Evolutionary conservation across 106 monocot genomes (phyloP).

Genomic region (Apostasia ramifera): DNA sequence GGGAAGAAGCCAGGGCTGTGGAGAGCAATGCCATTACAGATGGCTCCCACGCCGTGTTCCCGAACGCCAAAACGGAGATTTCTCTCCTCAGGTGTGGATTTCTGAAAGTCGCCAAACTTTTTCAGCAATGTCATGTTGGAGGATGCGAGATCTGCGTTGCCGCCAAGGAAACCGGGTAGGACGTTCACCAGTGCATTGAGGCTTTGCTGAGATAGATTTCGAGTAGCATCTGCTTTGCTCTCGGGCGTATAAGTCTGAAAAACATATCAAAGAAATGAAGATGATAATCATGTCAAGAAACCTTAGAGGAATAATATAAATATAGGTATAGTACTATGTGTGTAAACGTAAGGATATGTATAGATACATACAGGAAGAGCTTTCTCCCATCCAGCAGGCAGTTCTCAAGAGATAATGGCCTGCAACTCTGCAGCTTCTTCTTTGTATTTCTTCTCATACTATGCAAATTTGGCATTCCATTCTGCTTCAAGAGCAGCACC

Average conservation of each 20-base stretch:
- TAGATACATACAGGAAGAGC: slow-evolving; percentile 13
- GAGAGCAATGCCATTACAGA: slow-evolving; percentile 76
- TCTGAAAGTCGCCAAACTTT: slow-evolving; percentile 76
- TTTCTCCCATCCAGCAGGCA: slow-evolving; percentile 14
- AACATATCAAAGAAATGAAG: not conserved
- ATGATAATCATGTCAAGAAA: no score
- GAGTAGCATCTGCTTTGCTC: slow-evolving; percentile 61
- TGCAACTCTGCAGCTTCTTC: slow-evolving; percentile 64
- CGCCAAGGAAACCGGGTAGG: slow-evolving; percentile 73
- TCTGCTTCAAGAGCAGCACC: slow-evolving; percentile 66
- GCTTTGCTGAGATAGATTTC: slow-evolving; percentile 73
- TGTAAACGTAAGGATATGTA: not conserved
- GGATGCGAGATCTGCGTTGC: slow-evolving; percentile 75
- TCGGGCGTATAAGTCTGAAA: slow-evolving; percentile 65
- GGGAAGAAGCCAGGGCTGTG: slow-evolving; percentile 75
- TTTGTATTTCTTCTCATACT: slow-evolving; percentile 70
- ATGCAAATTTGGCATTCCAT: slow-evolving; percentile 71
- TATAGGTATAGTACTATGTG: not conserved
- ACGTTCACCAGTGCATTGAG: slow-evolving; percentile 68
- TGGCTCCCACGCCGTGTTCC: slow-evolving; percentile 87
- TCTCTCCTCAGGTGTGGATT: slow-evolving; percentile 64
- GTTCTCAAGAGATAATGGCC: slow-evolving; percentile 23
- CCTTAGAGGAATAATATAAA: not conserved
- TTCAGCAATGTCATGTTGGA: slow-evolving; percentile 88
- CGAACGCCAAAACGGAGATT: slow-evolving; percentile 82